Evolutionary conservation across 2,329 filamentous ascomycete species (phyloP), one percentile per base, ranked within the genome.

Genomic region (Chaetomiaceae sp.): DNA sequence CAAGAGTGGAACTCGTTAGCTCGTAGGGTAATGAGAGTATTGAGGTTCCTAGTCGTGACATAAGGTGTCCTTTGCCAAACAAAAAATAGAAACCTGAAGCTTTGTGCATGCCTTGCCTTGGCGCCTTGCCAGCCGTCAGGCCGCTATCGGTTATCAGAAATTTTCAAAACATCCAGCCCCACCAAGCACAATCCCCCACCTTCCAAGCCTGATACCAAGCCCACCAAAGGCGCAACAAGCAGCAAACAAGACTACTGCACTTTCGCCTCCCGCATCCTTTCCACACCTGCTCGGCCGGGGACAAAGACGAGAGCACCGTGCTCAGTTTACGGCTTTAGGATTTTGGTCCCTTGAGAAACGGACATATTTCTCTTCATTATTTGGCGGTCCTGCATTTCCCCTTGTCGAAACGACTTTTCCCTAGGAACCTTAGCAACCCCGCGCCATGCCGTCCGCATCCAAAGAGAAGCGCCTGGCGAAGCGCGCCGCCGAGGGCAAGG

Each of bases 381-480:
- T 42, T 7, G 26, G 7, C 11, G 19, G 20, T 30, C 43, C 36
- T 38, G 15, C 7, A 30, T 11, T 30, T n/a, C 29, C n/a, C n/a
- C n/a, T n/a, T 15, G 29, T 5, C 22, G 22, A 6, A 5, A 9
- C 22, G 22, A 24, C 22, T 32, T 32, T n/a, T 6, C 12, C 3
- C 7, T 14, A n/a, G n/a, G n/a, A n/a, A n/a, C n/a, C n/a, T n/a
- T n/a, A n/a, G n/a, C 6, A n/a, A n/a, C 3, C 14, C 14, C 34
- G 47, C 70, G 80, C 65, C 36, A 84, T 84, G 80, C 56, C 56
- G 14, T 84, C 81, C 52, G 71, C 79, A 53, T 81, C 81, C 63
- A 86, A 86, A 69, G 79, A 83, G 60, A 84, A 84, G 74, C 75
- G 82, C 67, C 75, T 84, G 56, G 81, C 81, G 49, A 84, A 84